phyloP scores from a whole-genome alignment of 345 rosid genomes.

The Ailanthus altissimus region DNA sequence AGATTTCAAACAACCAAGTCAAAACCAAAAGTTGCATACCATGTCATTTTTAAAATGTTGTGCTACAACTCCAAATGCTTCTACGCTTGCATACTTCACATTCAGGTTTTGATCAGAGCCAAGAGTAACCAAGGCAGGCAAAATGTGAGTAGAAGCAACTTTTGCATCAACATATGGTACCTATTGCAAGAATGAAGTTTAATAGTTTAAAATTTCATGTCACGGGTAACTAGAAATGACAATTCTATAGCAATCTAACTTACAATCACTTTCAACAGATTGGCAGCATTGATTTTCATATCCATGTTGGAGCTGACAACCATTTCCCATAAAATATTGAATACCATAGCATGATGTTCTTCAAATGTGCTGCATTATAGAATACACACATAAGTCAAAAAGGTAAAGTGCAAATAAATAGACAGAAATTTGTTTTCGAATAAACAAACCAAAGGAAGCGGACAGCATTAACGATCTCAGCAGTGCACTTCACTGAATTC shows the following conservation, averaged over 20 bases:
- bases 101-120: constrained; percentile 91
- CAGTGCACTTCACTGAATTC: constrained; percentile 43
- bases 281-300: constrained; percentile 79
- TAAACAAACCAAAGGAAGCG: constrained; percentile 88
- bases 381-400: constrained; percentile 28
- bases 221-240: constrained; percentile 18
- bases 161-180: constrained; percentile 84
- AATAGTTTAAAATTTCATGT: neutral
- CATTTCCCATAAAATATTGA: constrained; percentile 94
- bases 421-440: constrained; percentile 7
- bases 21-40: constrained; percentile 40
- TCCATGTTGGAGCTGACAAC: constrained; percentile 77
- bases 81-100: constrained; percentile 95
- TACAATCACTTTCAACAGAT: constrained; percentile 79
- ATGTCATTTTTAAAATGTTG: constrained; percentile 90
- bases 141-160: constrained; percentile 73
- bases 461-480: constrained; percentile 73
- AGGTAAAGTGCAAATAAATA: constrained; percentile 16
- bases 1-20: constrained; percentile 5
- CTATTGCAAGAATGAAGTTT: constrained; percentile 39
- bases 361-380: constrained; percentile 69
- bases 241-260: constrained; percentile 35
- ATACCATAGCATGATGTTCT: constrained; percentile 79
- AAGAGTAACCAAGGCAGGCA: constrained; percentile 92
- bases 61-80: constrained; percentile 95